Evolutionary conservation across 768 basidiomycete genomes (phyloP).

Genomic region (Rhodotorula toruloides): DNA sequence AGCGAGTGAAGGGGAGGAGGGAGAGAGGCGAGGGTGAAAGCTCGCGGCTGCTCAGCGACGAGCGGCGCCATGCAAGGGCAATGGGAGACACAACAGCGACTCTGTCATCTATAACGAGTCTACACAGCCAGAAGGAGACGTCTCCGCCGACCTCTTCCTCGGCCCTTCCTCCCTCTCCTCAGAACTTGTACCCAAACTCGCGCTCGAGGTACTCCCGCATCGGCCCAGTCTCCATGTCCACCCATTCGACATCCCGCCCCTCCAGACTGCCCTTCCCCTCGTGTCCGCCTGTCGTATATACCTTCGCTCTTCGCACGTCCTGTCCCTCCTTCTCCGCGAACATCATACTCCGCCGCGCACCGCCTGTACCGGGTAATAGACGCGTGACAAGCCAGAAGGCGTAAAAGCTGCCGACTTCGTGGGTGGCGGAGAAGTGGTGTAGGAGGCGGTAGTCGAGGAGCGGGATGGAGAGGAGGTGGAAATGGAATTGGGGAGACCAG

Average conservation of each 20-base stretch:
- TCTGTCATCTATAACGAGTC: no score
- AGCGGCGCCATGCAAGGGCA: no score
- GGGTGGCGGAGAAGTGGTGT: conserved; percentile 30
- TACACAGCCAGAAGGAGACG: no score
- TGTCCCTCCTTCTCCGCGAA: conserved; percentile 21
- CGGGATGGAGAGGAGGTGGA: conserved; percentile 22
- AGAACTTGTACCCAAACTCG: conserved; percentile 29
- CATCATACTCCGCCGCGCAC: conserved; percentile 31
- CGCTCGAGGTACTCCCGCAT: conserved; percentile 19
- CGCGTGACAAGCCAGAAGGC: conserved; percentile 31
- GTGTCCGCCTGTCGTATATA: conserved; percentile 31
- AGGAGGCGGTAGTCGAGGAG: conserved; percentile 27
- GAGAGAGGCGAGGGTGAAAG: no score
- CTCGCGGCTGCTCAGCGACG: no score
- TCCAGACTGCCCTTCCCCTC: conserved; percentile 28
- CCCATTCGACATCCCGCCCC: conserved; percentile 34
- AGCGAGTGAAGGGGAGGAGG: no score
- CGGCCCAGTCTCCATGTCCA: conserved; percentile 28
- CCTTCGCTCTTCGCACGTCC: conserved; percentile 11
- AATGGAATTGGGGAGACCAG: conserved; percentile 32
- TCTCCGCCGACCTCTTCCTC: no score
- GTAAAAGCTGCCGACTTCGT: conserved; percentile 19
- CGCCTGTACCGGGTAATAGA: conserved; percentile 27
- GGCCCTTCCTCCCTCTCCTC: background rate
- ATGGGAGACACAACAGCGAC: no score